Percentiles rank a stretch among this genome's conserved stretches.
phyloP scores from a whole-genome alignment of 2,329 filamentous ascomycete genomes.

The Xylaria sp. region DNA sequence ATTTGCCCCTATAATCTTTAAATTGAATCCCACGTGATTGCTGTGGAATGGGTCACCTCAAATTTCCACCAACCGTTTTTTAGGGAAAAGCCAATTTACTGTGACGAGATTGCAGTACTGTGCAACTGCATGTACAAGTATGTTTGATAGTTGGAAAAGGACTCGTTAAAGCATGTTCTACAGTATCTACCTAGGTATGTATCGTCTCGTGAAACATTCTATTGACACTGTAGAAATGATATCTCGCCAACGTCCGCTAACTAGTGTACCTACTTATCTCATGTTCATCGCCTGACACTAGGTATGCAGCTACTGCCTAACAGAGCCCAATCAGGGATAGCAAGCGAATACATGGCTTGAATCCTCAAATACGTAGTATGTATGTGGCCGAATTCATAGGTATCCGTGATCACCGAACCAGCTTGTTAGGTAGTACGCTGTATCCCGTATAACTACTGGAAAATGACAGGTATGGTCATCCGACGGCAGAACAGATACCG shows the following conservation, averaged over 20 bases:
- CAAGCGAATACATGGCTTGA: conserved; percentile 12
- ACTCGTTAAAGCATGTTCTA: not conserved
- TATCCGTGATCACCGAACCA: not conserved
- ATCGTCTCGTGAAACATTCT: not conserved
- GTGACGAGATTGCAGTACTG: not conserved
- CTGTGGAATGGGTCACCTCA: not conserved
- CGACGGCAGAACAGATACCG: not conserved
- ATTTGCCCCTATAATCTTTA: conserved; percentile 13
- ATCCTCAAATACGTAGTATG: conserved; percentile 5
- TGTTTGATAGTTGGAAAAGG: not conserved
- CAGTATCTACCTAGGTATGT: no score
- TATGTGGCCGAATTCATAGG: not conserved
- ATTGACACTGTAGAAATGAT: not conserved
- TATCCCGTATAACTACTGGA: no score
- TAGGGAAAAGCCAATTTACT: not conserved
- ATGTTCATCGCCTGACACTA: no score
- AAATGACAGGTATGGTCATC: not conserved
- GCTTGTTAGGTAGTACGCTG: not conserved
- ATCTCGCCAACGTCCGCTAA: not conserved
- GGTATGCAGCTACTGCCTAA: not conserved
- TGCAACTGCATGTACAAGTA: not conserved
- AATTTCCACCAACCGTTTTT: not conserved
- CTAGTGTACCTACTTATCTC: not conserved
- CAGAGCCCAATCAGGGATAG: not conserved
- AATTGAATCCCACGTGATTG: not conserved